Evolutionary conservation across 2,329 filamentous ascomycete species (phyloP), one percentile per base, ranked within the genome.

Genomic region (Nannizziopsis arthrosporioides): DNA sequence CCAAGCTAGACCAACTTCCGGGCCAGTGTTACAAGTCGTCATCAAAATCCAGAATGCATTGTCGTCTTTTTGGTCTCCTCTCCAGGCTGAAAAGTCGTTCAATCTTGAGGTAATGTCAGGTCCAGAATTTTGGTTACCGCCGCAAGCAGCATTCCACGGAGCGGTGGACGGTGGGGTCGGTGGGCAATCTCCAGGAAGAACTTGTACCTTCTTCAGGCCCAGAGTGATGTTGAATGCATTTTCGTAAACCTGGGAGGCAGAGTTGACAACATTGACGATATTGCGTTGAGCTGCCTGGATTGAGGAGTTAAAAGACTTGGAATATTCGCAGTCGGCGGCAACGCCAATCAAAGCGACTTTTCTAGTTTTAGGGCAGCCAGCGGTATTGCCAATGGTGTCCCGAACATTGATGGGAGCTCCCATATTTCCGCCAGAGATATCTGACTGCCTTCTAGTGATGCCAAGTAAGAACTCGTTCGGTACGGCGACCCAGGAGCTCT

Each of bases 31-130:
- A 64, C 87, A 94, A 5, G 78, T 88, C 47, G 80, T 88, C 57
- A 94, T 72, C 15, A 94, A 73, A 2, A 85, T 94, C 90, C 90
- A 96, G 66, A 92, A 93, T 9, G 88, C 89, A 65, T 94, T 94
- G 44, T 67, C 74, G 64, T 98, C 92, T 3, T 73, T 67, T 54
- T 80, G 81, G 41, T 79, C 72, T 11, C 89, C 87, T 55, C 92
- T 80, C 92, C 92, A 98, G 42, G 73, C 68, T 1, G 89, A 95
- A 64, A 98, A 96, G 17, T 85, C 71, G 64, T 88, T 93, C 44
- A 98, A 71, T 0, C 92, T 85, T 54, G 82, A 74, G 40, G 81
- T 81, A 53, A 98, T 87, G 22, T 78, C 74, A 32, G 73, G 70
- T 51, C 70, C 63, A 50, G 72, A 75, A 2, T 47, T 43, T 9